These are phyloP conservation scores for Psilocybe subaeruginosa DNA, from an alignment of 768 basidiomycete species.

Conservation along the genomic window DNA sequence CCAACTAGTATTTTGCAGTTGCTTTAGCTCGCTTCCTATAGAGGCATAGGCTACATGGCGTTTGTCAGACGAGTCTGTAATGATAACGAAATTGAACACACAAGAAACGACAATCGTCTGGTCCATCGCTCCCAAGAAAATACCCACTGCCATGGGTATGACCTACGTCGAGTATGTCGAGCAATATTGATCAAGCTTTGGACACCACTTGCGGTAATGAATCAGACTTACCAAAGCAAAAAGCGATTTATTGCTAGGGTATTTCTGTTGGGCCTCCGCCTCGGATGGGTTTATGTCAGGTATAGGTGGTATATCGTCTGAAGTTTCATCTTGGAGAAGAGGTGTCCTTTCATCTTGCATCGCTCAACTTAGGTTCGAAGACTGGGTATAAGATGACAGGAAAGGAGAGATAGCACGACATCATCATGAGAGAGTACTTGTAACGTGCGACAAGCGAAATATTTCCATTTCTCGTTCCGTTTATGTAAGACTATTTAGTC, in stretches of 20 bases:
- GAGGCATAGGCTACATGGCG: conserved; percentile 46
- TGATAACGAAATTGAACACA: conserved; percentile 19
- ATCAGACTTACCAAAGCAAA: conserved; percentile 21
- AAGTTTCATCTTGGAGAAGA: conserved; percentile 24
- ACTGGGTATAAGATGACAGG: not conserved
- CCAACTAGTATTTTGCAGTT: conserved; percentile 69
- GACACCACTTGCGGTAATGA: not conserved
- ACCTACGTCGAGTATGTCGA: conserved; percentile 28
- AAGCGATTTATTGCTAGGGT: conserved; percentile 23
- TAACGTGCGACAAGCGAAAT: not conserved
- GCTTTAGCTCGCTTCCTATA: conserved; percentile 61
- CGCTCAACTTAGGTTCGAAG: not conserved
- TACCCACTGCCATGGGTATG: conserved; percentile 50
- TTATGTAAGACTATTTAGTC: not conserved
- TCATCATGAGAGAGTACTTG: not conserved
- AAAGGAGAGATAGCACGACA: not conserved
- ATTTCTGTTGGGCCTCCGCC: conserved; percentile 10
- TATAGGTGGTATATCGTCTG: conserved; percentile 14
- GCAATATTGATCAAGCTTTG: not conserved
- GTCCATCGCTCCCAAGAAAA: conserved; percentile 52
- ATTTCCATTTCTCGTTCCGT: not conserved
- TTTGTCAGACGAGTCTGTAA: not conserved
- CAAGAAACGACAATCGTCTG: conserved; percentile 52
- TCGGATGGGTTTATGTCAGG: not conserved
- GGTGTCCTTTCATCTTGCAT: conserved; percentile 40